Percentiles rank a stretch among this genome's conserved stretches.
Evolutionary conservation across 768 basidiomycete genomes (phyloP).

Genomic region (Holtermanniella nyarrowii): DNA sequence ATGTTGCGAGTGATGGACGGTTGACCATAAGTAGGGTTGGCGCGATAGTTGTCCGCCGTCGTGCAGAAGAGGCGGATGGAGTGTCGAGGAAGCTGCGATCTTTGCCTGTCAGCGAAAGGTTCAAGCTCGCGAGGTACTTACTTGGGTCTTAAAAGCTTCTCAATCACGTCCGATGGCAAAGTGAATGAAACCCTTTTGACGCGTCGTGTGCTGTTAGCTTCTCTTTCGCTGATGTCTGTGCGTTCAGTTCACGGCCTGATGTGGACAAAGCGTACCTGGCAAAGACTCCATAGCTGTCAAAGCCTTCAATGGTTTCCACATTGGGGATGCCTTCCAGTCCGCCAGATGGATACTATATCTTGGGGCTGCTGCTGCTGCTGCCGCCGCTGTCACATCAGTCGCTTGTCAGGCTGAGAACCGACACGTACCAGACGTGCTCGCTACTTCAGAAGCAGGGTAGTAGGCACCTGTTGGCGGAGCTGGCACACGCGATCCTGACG

Average conservation of each 20-base stretch:
- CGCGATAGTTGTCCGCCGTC: slow-evolving; percentile 35
- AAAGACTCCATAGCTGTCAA: slow-evolving; percentile 27
- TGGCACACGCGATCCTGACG: too few species aligned
- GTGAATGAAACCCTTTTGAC: slow-evolving; percentile 20
- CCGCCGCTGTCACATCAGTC: too few species aligned
- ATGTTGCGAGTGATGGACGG: slow-evolving; percentile 10
- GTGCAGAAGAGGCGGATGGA: slow-evolving; percentile 40
- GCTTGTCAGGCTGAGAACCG: too few species aligned
- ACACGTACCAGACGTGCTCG: too few species aligned
- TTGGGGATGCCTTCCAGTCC: slow-evolving; percentile 34
- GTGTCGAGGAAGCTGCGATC: slow-evolving; percentile 14
- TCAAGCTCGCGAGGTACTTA: slow-evolving; percentile 7
- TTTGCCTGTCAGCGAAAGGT: not conserved
- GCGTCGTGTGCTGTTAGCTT: slow-evolving; percentile 19
- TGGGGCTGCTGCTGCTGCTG: too few species aligned
- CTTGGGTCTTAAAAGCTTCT: slow-evolving; percentile 26
- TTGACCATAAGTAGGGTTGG: slow-evolving; percentile 8
- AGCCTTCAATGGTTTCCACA: slow-evolving; percentile 37
- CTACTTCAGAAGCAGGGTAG: too few species aligned
- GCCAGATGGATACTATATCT: too few species aligned
- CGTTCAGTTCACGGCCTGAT: not conserved
- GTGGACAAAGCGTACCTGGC: slow-evolving; percentile 12
- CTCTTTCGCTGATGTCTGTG: slow-evolving; percentile 18
- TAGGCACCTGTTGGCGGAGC: too few species aligned
- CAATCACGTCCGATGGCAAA: slow-evolving; percentile 19